phyloP scores from a whole-genome alignment of 164 flowering plant species.

The Liquidambar formosana region DNA sequence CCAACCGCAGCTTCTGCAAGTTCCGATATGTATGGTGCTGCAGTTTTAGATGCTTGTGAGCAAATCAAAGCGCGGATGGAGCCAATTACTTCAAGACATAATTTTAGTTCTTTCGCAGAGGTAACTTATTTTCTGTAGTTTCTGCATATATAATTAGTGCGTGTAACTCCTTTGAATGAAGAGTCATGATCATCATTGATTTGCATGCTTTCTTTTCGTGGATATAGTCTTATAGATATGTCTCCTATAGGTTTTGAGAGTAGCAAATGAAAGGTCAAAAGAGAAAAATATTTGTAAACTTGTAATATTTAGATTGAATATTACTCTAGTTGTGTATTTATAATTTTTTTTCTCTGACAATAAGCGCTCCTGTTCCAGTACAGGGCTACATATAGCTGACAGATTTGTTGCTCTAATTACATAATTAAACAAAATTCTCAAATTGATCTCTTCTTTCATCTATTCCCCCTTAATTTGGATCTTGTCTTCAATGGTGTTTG shows the following conservation, averaged over 20 bases:
- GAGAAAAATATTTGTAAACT: background rate
- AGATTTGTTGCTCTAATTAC: no score
- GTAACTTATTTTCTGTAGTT: slow-evolving; percentile 28
- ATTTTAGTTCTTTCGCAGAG: slow-evolving; percentile 75
- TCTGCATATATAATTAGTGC: background rate
- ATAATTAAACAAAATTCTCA: no score
- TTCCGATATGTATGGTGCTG: slow-evolving; percentile 96
- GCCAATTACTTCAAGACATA: slow-evolving; percentile 59
- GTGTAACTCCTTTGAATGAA: background rate
- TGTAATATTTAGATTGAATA: background rate
- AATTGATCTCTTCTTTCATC: no score
- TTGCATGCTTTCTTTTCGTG: background rate
- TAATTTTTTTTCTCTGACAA: no score
- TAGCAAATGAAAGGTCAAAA: background rate
- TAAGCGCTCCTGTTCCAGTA: no score
- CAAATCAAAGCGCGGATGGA: slow-evolving; percentile 93
- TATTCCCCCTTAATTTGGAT: no score
- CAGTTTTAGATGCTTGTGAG: slow-evolving; percentile 98
- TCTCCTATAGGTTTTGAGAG: background rate
- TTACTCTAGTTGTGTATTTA: background rate
- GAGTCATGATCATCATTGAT: background rate
- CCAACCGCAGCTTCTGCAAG: slow-evolving; percentile 99
- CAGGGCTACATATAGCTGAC: no score
- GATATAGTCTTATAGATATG: background rate
- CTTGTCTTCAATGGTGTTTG: no score